Conservation (phyloP, 495 filamentous ascomycete genomes). For the Aspergillus carlsbadensis region DNA sequence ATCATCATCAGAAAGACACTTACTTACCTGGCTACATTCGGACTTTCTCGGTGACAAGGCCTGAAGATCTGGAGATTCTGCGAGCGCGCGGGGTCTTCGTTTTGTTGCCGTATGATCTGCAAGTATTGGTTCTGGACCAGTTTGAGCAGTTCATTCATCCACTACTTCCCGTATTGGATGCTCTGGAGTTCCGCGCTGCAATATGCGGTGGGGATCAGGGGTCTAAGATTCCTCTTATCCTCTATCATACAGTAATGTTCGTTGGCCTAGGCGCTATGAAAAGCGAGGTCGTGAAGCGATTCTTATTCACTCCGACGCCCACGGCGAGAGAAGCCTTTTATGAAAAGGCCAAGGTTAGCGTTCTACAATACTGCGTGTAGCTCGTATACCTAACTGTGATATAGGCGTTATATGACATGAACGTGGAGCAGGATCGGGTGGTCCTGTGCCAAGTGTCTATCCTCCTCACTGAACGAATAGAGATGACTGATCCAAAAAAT, state of each 20-base stretch:
- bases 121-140: not conserved
- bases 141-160: not conserved
- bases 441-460: not conserved
- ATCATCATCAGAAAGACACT: not conserved
- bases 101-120: not conserved
- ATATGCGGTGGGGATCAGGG: not conserved
- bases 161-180: not conserved
- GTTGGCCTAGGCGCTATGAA: not conserved
- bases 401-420: not conserved
- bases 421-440: not conserved
- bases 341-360: not conserved
- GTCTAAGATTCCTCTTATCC: not conserved
- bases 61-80: not conserved
- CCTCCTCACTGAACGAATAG: not conserved
- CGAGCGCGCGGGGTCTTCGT: not conserved
- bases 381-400: not conserved
- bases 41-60: not conserved
- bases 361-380: not conserved
- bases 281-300: not conserved
- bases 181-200: not conserved
- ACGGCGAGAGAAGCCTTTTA: not conserved
- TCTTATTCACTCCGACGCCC: not conserved
- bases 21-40: not conserved
- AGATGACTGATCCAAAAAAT: not conserved
- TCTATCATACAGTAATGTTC: constrained; percentile 1